Conservation (phyloP, 1,284 basidiomycete genomes). For the Anthracocystis setariae region DNA sequence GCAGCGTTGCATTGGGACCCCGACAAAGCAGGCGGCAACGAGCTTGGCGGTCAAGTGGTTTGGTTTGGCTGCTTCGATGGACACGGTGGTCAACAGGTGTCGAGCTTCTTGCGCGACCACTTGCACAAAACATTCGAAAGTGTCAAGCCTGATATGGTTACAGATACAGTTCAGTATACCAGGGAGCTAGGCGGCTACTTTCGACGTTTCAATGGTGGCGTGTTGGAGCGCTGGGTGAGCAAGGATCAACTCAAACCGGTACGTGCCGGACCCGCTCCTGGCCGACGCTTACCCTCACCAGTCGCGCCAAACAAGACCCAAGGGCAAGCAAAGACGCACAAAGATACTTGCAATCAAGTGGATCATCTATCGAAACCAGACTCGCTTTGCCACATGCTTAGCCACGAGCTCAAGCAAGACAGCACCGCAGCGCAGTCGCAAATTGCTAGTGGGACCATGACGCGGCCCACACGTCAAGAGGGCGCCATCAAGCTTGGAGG, state of each 20-base stretch:
- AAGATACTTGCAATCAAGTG: slow-evolving; percentile 6
- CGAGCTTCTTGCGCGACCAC: slow-evolving; percentile 52
- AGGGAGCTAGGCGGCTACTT: slow-evolving; percentile 65
- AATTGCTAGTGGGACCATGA: slow-evolving; percentile 21
- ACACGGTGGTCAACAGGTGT: slow-evolving; percentile 61
- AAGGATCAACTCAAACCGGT: slow-evolving; percentile 53
- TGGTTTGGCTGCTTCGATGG: slow-evolving; percentile 67
- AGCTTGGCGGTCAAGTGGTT: slow-evolving; percentile 60
- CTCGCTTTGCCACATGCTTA: slow-evolving; percentile 30
- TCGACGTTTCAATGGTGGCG: slow-evolving; percentile 59
- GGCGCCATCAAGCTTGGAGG: slow-evolving; percentile 45
- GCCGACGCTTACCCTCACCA: slow-evolving; percentile 15
- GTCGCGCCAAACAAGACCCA: slow-evolving; percentile 10
- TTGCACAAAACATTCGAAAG: slow-evolving; percentile 62
- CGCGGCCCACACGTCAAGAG: slow-evolving; percentile 22
- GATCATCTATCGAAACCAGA: slow-evolving; percentile 30
- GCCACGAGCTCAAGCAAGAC: slow-evolving; percentile 19
- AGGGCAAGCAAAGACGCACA: not conserved
- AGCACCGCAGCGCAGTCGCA: not conserved
- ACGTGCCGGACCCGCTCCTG: slow-evolving; percentile 38
- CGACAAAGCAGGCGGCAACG: slow-evolving; percentile 54
- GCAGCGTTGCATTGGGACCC: slow-evolving; percentile 53
- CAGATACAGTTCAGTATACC: slow-evolving; percentile 63
- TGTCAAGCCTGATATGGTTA: slow-evolving; percentile 56
- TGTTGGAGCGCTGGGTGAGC: slow-evolving; percentile 59